phyloP scores from a whole-genome alignment of 2,329 filamentous ascomycete genomes.

The Xylariaceae sp. region DNA sequence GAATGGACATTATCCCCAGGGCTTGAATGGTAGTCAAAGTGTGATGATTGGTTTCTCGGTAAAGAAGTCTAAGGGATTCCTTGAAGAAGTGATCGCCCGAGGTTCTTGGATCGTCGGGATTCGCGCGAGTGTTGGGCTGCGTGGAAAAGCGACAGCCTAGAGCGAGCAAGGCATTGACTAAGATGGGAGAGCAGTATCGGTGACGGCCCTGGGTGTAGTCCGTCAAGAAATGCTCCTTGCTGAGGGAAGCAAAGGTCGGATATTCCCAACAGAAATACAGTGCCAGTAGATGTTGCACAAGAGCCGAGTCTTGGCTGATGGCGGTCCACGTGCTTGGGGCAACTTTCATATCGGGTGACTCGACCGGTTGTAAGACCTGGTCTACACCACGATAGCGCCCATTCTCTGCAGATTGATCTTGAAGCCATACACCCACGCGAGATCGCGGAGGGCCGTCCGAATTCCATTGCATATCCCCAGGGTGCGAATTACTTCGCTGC shows the following conservation, averaged over 20 bases:
- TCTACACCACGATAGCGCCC: conserved; percentile 40
- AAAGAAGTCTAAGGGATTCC: conserved; percentile 60
- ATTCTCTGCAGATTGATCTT: conserved; percentile 35
- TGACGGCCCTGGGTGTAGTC: conserved; percentile 59
- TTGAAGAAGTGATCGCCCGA: conserved; percentile 73
- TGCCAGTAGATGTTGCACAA: conserved; percentile 61
- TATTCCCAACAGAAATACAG: conserved; percentile 76
- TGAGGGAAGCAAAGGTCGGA: conserved; percentile 69
- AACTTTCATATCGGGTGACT: conserved; percentile 40
- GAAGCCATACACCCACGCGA: conserved; percentile 48
- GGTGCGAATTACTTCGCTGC: conserved; percentile 44
- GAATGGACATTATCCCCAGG: conserved; percentile 69
- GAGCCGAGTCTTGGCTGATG: conserved; percentile 52
- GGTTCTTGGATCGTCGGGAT: conserved; percentile 57
- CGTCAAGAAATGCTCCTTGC: conserved; percentile 65
- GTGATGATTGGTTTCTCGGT: conserved; percentile 55
- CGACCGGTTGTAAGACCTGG: conserved; percentile 45
- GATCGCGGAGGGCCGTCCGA: conserved; percentile 41
- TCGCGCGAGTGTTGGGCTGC: conserved; percentile 58
- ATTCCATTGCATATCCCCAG: conserved; percentile 45
- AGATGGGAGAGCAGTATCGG: conserved; percentile 63
- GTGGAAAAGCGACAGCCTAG: conserved; percentile 67
- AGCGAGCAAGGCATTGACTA: conserved; percentile 63
- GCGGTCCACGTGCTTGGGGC: conserved; percentile 54
- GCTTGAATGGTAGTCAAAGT: conserved; percentile 69